phyloP scores from a whole-genome alignment of 768 basidiomycete genomes.

The Trametes sanguinea region DNA sequence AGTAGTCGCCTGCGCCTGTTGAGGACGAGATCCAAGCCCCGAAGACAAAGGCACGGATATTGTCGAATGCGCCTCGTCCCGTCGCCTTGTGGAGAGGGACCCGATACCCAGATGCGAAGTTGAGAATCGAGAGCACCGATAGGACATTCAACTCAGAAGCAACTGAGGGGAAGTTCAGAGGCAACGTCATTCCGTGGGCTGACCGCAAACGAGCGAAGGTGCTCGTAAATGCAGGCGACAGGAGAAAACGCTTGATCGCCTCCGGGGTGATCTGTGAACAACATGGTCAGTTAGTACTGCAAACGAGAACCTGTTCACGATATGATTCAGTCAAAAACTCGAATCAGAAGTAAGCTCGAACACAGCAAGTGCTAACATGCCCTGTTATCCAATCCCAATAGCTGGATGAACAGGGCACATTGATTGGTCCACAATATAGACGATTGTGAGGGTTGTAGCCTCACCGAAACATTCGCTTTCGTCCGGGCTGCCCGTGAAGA shows the following conservation, averaged over 20 bases:
- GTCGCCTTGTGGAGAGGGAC: constrained; percentile 69
- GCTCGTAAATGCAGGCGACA: constrained; percentile 61
- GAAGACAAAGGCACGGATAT: constrained; percentile 73
- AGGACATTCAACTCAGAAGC: constrained; percentile 80
- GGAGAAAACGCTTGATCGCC: constrained; percentile 61
- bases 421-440: background rate
- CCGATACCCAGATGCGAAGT: constrained; percentile 84
- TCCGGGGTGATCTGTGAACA: constrained; percentile 54
- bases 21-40: constrained; percentile 70
- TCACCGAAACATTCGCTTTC: constrained; percentile 53
- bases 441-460: constrained; percentile 17
- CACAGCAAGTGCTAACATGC: no score
- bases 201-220: constrained; percentile 63
- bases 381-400: no score
- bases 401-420: no score
- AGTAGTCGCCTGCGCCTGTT: constrained; percentile 50
- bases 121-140: constrained; percentile 75
- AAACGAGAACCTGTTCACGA: no score
- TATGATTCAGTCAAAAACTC: no score
- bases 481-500: constrained; percentile 53
- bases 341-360: no score
- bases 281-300: background rate
- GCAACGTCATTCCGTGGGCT: constrained; percentile 72
- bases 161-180: constrained; percentile 74
- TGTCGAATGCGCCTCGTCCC: constrained; percentile 82